Base-by-base conservation (phyloP, 805 yeast species). In the Tetrapisispora arboricola region DNA sequence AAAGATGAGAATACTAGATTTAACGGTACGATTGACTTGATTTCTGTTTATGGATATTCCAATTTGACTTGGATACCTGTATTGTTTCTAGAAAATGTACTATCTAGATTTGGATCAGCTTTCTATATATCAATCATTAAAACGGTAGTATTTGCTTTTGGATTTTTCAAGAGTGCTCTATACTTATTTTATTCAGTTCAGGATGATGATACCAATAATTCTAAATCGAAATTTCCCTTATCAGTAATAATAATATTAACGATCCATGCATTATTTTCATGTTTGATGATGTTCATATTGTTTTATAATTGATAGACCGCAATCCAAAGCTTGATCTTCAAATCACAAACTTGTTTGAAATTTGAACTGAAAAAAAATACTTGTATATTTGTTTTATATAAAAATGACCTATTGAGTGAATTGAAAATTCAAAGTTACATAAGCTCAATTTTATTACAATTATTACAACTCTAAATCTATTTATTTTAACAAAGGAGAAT, bases 51-150 rank as follows among this genome's bases (percentile, higher is more conserved):
- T 61, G 95, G 96, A 2, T 88, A 90, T 63, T 73, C 95, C 16
- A 83, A 82, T 53, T 63, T 81, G 5, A 72, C 78, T 43, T 88
- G 96, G 96, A 65, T 83, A n/a, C 94, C 95, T 1, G 79, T 85
- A 18, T 80, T 88, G 0, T 55, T 80, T 1, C 29, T 48, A 9
- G 20, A 45, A 15, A 48, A 47, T 44, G 33, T 47, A 18, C 31
- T 49, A 17, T 32, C 44, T 20, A 28, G 29, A 27, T 40, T 36
- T 18, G 38, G 19, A 7, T 22, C 24, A 13, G 17, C n/a, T 3
- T 45, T 36, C 25, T 26, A 28, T 16, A 22, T 40, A 1, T 8
- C 12, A 2, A 32, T 38, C 3, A 13, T 42, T 10, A 33, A 43
- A 45, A 44, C 45, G 44, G 34, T 26, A 8, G 10, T 48, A 3